These are phyloP conservation scores for Vitis riparia DNA, from an alignment of 164 flowering plant species.

Conservation along the genomic window DNA sequence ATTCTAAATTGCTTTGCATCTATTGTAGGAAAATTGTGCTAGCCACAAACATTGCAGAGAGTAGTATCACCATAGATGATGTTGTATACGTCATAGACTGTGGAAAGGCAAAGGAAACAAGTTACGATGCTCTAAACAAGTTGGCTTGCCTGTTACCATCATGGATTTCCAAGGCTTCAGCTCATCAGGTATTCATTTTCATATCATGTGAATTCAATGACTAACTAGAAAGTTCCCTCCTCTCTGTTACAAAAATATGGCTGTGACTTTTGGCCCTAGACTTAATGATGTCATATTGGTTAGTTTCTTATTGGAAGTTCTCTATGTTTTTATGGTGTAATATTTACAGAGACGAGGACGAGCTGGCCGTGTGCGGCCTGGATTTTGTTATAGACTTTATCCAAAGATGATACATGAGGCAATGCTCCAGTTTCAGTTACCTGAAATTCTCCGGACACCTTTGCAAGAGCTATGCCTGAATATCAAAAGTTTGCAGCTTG, in stretches of 20 bases:
- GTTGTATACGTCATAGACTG: conserved; percentile 93
- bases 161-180: conserved; percentile 99
- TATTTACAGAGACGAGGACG: conserved; percentile 89
- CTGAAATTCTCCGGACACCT: conserved; percentile 95
- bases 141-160: conserved; percentile 90
- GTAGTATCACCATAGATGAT: conserved; percentile 96
- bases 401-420: conserved; percentile 82
- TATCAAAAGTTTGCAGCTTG: conserved; percentile 90
- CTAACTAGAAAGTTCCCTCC: not conserved
- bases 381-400: conserved; percentile 85
- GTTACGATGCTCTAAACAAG: conserved; percentile 97
- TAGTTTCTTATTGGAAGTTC: not conserved
- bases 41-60: conserved; percentile 97
- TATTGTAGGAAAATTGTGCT: conserved; percentile 83
- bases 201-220: not conserved
- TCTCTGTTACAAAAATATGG: not conserved
- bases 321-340: conserved; percentile 10
- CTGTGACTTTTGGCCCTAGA: not conserved
- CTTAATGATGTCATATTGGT: not conserved
- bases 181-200: conserved; percentile 73
- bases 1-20: conserved; percentile 1
- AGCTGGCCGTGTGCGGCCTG: conserved; percentile 98
- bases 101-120: conserved; percentile 97
- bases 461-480: conserved; percentile 88
- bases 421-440: conserved; percentile 82